Evolutionary conservation across 768 basidiomycete species (phyloP).

Genomic region (Lactarius psammicola): DNA sequence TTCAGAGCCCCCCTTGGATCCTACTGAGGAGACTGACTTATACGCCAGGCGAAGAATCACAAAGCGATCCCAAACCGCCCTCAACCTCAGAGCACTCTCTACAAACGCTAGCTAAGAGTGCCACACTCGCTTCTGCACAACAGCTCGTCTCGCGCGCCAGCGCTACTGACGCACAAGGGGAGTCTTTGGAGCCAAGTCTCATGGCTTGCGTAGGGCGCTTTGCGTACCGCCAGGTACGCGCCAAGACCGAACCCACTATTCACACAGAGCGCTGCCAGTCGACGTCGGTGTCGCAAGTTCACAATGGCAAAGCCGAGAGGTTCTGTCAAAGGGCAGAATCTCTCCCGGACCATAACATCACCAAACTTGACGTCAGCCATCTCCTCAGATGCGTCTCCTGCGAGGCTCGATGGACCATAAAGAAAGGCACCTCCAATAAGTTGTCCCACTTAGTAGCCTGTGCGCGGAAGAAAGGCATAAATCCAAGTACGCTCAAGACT

Average conservation of each 20-base stretch:
- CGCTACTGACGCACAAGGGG: background rate
- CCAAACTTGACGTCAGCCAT: slow-evolving; percentile 46
- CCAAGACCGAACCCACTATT: background rate
- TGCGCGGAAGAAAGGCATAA: slow-evolving; percentile 56
- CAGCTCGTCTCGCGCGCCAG: background rate
- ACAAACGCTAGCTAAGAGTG: background rate
- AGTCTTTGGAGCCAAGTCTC: slow-evolving; percentile 6
- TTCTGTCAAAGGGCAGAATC: slow-evolving; percentile 17
- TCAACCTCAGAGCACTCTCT: background rate
- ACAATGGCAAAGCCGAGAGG: slow-evolving; percentile 9
- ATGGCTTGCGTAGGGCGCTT: slow-evolving; percentile 7
- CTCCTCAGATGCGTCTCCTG: slow-evolving; percentile 64
- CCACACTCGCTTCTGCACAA: background rate
- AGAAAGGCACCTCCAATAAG: slow-evolving; percentile 64
- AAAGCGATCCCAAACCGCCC: background rate
- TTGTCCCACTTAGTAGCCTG: slow-evolving; percentile 65
- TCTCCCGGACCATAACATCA: slow-evolving; percentile 36
- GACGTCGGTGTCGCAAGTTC: background rate
- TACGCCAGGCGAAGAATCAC: background rate
- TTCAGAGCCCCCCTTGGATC: background rate
- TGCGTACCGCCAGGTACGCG: slow-evolving; percentile 9
- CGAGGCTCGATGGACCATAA: slow-evolving; percentile 63
- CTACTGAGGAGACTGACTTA: background rate
- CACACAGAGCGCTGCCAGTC: background rate
- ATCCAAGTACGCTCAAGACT: slow-evolving; percentile 52